Evolutionary conservation across 2,329 filamentous ascomycete species (phyloP).

Genomic region (Colletotrichum acutatum): DNA sequence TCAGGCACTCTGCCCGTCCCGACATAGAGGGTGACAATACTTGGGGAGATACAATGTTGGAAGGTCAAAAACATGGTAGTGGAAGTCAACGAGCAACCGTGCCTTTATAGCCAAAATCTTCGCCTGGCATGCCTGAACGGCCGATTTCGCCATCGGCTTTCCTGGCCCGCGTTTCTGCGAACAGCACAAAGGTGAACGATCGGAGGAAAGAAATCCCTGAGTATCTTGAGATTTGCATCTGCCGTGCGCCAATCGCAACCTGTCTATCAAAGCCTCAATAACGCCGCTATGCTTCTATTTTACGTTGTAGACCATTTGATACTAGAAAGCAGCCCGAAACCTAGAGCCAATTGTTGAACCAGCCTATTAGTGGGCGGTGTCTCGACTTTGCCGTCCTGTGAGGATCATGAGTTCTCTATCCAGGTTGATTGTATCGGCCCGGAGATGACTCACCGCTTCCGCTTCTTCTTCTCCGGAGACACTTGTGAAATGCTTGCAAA

Average conservation of each 20-base stretch:
- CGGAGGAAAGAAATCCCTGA: not conserved
- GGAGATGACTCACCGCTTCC: not conserved
- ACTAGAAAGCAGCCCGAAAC: not conserved
- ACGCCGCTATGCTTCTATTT: no score
- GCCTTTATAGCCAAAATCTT: not conserved
- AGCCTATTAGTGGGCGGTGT: conserved; percentile 7
- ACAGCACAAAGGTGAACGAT: no score
- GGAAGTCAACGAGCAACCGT: not conserved
- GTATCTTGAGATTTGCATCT: not conserved
- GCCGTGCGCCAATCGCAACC: no score
- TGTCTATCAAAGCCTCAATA: not conserved
- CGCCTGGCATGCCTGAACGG: no score
- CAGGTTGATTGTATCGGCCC: no score
- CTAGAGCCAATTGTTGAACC: conserved; percentile 8
- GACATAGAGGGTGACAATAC: not conserved
- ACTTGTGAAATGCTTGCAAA: not conserved
- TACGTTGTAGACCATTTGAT: no score
- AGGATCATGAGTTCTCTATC: not conserved
- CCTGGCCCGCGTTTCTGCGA: not conserved
- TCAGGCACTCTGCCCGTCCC: no score
- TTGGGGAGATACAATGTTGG: no score
- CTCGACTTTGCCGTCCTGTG: not conserved
- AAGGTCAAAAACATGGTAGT: no score
- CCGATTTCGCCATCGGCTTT: not conserved
- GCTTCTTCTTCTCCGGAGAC: not conserved